phyloP scores from a whole-genome alignment of 192 early-diverging fungal species.

The Rhizoclosmatium sp. region DNA sequence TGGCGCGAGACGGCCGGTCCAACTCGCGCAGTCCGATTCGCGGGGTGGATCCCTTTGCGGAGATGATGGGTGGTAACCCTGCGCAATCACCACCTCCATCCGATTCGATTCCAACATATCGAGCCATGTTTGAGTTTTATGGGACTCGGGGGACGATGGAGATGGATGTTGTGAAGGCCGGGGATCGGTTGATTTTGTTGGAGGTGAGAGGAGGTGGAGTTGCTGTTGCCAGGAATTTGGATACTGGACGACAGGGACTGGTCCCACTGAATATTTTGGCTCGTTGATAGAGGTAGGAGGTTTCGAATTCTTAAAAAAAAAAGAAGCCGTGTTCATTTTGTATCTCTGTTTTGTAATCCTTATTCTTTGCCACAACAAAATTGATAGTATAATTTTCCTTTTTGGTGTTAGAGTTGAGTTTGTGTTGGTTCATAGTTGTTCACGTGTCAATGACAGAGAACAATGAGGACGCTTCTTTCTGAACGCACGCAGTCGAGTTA shows the following conservation, averaged over 20 bases:
- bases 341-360: too few species aligned
- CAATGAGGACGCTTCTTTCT: too few species aligned
- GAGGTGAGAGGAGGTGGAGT: slow-evolving; percentile 22
- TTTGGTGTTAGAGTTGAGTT: too few species aligned
- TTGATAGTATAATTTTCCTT: too few species aligned
- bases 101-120: slow-evolving; percentile 10
- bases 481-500: too few species aligned
- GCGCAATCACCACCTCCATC: background rate
- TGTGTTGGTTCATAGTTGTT: too few species aligned
- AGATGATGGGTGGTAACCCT: slow-evolving; percentile 23
- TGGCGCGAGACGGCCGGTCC: background rate
- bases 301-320: too few species aligned
- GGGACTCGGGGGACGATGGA: background rate
- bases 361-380: too few species aligned
- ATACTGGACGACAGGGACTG: slow-evolving; percentile 27
- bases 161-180: slow-evolving; percentile 25
- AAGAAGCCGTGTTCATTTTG: too few species aligned
- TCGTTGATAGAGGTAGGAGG: background rate
- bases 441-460: too few species aligned
- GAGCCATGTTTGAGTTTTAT: slow-evolving; percentile 25
- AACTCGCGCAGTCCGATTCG: background rate
- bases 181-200: slow-evolving; percentile 27
- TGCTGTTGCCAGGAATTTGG: slow-evolving; percentile 25
- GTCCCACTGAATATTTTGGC: slow-evolving; percentile 31
- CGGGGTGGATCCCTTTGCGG: slow-evolving; percentile 26